These are phyloP conservation scores for Cantharellus anzutake DNA, from an alignment of 768 basidiomycete genomes.

Conservation along the genomic window DNA sequence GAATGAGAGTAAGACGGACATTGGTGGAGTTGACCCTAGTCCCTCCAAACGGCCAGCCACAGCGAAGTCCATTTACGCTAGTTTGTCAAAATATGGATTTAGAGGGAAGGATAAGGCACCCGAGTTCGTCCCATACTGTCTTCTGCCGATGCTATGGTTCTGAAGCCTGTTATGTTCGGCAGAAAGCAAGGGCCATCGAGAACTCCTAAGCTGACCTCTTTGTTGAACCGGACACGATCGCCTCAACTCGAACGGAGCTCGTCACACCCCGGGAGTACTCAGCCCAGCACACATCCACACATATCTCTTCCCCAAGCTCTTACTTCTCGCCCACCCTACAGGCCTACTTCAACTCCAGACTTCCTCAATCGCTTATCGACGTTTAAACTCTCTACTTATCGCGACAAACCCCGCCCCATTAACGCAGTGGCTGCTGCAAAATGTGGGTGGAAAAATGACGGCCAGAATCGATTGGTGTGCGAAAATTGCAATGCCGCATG, in stretches of 20 bases:
- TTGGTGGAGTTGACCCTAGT: constrained; percentile 16
- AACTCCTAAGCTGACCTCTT: background rate
- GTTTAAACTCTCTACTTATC: constrained; percentile 62
- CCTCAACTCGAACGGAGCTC: constrained; percentile 32
- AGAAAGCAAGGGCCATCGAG: background rate
- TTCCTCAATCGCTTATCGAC: constrained; percentile 58
- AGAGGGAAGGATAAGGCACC: background rate
- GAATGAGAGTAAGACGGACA: constrained; percentile 14
- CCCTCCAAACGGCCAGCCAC: constrained; percentile 32
- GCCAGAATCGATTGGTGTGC: constrained; percentile 9
- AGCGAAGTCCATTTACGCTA: constrained; percentile 50
- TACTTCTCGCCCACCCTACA: constrained; percentile 25
- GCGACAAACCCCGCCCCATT: constrained; percentile 53
- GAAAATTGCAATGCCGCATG: constrained; percentile 7
- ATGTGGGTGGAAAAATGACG: constrained; percentile 67
- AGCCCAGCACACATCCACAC: constrained; percentile 25
- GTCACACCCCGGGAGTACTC: constrained; percentile 28
- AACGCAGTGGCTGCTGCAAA: constrained; percentile 66
- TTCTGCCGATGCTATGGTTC: background rate
- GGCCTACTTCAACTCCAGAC: constrained; percentile 57
- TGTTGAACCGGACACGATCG: background rate
- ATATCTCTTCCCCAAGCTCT: constrained; percentile 13
- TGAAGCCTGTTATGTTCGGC: background rate
- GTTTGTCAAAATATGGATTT: constrained; percentile 43
- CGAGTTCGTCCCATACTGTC: background rate